Evolutionary conservation across 2,329 filamentous ascomycete species (phyloP), one percentile per base, ranked within the genome.

Genomic region (Aspergillus sp.): DNA sequence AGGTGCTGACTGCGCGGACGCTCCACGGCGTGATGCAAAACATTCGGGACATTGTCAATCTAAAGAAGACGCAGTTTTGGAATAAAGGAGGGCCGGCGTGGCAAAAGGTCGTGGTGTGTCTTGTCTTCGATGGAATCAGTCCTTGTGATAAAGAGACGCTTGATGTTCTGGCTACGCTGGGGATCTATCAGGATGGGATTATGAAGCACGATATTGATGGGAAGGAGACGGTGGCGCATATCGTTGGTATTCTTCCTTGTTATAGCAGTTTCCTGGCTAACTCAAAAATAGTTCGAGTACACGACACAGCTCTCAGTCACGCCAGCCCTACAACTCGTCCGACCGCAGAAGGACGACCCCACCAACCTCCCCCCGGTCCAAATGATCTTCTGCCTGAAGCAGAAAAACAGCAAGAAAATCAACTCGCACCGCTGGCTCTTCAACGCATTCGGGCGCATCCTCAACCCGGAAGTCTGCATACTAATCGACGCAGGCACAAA

Each of bases 331-430:
- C 93, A 98, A 83, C 89, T 99, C 58, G 95, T 98, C 74, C 91
- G 94, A 30, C 95, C 95, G 3, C 88, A 89, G 56, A 92, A 95
- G 70, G 92, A 97, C 71, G 88, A 89, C 73, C 84, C 91, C 15
- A 89, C 87, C 70, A 97, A 92, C 4, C 85, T 99, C 43, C 94
- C 95, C 2, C 95, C 95, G 0, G 94, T 98, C 22, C 95, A 99
- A 84, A 96, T 98, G 89, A 97, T 99, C 78, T 98, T 99, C 84
- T 99, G 95, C 75, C 80, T 99, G 79, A 99, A 99, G 85, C 91
- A 96, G 78, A 93, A 97, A 86, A 99, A 99, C 85, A 97, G 85
- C 83, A 98, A 99, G 85, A 99, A 99, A 87, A 99, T 99, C 83
- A 99, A 99, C 83, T 98, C 95, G 28, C 95, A 99, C 78, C 87